phyloP scores from a whole-genome alignment of 2,329 filamentous ascomycete species.

The Colletotrichum lini region DNA sequence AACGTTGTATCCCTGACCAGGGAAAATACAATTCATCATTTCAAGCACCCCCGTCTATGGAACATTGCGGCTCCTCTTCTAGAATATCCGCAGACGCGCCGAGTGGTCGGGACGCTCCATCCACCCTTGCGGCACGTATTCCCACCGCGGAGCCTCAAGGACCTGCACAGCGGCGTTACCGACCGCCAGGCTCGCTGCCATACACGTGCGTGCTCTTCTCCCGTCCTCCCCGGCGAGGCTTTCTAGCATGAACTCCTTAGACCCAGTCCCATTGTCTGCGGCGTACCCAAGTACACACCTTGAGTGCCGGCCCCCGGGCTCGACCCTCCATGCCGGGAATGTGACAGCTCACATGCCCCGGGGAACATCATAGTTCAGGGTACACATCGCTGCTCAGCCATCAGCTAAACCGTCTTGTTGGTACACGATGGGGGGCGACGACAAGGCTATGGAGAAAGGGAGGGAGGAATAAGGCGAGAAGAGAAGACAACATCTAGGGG shows the following conservation, averaged over 20 bases:
- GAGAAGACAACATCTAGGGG: background rate
- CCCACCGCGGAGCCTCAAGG: constrained; percentile 6
- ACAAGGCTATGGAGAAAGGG: constrained; percentile 9
- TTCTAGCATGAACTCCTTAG: constrained; percentile 20
- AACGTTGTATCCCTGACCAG: background rate
- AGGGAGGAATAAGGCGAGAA: constrained; percentile 7
- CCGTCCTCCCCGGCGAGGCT: constrained; percentile 30
- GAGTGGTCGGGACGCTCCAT: constrained; percentile 22
- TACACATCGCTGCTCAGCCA: constrained; percentile 42
- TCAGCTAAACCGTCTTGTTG: constrained; percentile 36
- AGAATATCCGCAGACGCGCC: constrained; percentile 32
- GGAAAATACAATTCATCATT: constrained; percentile 26
- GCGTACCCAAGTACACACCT: background rate
- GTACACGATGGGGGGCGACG: constrained; percentile 21
- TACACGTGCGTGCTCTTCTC: constrained; percentile 8
- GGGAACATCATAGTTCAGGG: constrained; percentile 31
- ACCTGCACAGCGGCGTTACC: constrained; percentile 34
- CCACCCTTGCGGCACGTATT: background rate
- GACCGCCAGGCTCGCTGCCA: constrained; percentile 25
- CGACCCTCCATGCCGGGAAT: constrained; percentile 34
- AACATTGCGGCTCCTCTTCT: constrained; percentile 30
- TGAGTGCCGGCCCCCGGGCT: constrained; percentile 7
- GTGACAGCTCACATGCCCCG: constrained; percentile 35
- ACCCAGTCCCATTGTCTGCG: background rate
- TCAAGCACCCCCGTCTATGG: constrained; percentile 24